Percentiles rank a stretch among this genome's conserved stretches.
Conservation (phyloP, 441 rosid genomes). For the Sinapis alba region DNA sequence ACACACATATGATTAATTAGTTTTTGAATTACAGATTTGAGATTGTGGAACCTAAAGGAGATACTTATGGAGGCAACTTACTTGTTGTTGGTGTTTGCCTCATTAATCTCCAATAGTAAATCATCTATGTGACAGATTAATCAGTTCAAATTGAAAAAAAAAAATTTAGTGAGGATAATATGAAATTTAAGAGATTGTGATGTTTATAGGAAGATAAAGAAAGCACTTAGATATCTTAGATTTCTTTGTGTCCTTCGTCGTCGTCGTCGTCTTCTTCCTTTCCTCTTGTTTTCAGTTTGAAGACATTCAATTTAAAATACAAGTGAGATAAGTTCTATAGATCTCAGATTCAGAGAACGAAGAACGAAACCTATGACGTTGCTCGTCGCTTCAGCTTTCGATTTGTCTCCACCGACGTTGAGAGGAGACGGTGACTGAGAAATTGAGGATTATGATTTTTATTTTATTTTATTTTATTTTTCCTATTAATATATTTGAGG, state of each 20-base stretch:
- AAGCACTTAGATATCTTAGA: slow-evolving; percentile 76
- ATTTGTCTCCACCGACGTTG: not conserved
- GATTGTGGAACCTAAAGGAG: not conserved
- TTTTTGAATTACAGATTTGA: slow-evolving; percentile 21
- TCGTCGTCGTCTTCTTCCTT: slow-evolving; percentile 49
- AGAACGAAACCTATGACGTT: slow-evolving; percentile 29
- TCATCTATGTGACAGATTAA: slow-evolving; percentile 49
- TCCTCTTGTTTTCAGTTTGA: slow-evolving; percentile 59
- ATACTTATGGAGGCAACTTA: slow-evolving; percentile 77
- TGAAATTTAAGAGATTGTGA: not conserved
- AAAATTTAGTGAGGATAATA: not conserved
- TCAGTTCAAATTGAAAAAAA: not conserved
- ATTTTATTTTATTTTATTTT: too few species aligned
- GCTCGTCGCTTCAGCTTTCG: slow-evolving; percentile 25
- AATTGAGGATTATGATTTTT: too few species aligned
- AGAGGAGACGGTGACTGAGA: too few species aligned
- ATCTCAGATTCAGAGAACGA: slow-evolving; percentile 23
- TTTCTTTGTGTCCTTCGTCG: slow-evolving; percentile 65
- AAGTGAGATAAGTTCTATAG: not conserved
- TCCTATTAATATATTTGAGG: too few species aligned
- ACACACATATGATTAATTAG: not conserved
- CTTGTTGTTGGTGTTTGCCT: slow-evolving; percentile 73
- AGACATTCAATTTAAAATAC: not conserved
- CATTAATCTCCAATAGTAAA: slow-evolving; percentile 65
- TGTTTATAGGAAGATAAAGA: slow-evolving; percentile 74